Base-by-base conservation (phyloP, 1,284 basidiomycete genomes). In the Porogramme epimiltina region DNA sequence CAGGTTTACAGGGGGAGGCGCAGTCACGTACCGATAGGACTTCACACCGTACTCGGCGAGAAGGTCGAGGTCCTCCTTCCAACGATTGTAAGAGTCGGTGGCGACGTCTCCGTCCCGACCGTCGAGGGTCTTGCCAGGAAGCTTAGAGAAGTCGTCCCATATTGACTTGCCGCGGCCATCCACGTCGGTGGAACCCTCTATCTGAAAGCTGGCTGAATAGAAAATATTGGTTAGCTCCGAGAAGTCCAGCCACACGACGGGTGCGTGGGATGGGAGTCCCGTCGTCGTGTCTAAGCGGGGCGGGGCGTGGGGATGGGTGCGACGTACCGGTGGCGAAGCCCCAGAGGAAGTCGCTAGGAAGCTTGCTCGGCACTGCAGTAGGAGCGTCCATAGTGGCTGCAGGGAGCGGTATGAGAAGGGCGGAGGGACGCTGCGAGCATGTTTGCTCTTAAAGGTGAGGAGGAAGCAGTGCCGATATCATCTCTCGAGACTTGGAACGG, bases 81-180 rank as follows among this genome's bases (percentile, higher is more conserved):
- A 90, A 49, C 76, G 77, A 41, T 73, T 75, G 71, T 85, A 86
- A 8, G 87, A 89, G 69, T 88, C 84, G 19, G 85, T 87, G 4
- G 88, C 87, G 44, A 80, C 72, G 54, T 87, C 85, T 2, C 87
- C 87, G 54, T 82, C 78, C 24, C 78, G 69, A 3, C 85, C 84
- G 62, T 90, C 88, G 41, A 75, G 70, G 13, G 84, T 87, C 67
- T 81, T 82, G 47, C 86, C 85, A 0, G 86, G 86, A 20, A 71
- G 71, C 54, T 81, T 77, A 37, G 83, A 81, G 68, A 88, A 91
- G 48, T 80, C 80, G 65, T 91, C 89, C 88, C 88, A 91, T 60
- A 88, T 81, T 19, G 84, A 86, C 52, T 80, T 80, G 0, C 82
- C 81, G 48, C 84, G 81, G 10, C 79, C 80, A 46, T 83, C 80